phyloP scores from a whole-genome alignment of 345 rosid genomes.

The Euphorbia tirucalli region DNA sequence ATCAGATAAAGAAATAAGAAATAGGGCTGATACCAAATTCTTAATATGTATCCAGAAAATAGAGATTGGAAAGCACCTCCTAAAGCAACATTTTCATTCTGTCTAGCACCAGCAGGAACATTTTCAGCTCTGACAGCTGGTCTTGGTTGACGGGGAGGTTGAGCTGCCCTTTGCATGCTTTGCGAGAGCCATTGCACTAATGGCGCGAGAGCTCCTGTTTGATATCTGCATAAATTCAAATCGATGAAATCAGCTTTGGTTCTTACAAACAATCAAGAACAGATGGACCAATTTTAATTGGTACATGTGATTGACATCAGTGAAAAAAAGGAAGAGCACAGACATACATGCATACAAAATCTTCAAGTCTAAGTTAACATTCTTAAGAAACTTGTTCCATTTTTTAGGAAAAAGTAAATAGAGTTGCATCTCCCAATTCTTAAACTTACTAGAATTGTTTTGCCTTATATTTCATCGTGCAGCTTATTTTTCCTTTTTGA shows the following conservation, averaged over 20 bases:
- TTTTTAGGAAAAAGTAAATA: background rate
- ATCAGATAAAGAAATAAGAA: background rate
- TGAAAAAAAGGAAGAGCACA: background rate
- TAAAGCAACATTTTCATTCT: constrained; percentile 50
- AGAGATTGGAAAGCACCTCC: constrained; percentile 46
- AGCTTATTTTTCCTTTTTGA: background rate
- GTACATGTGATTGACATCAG: background rate
- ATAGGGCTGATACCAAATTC: background rate
- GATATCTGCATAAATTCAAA: constrained; percentile 58
- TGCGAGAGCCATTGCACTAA: constrained; percentile 87
- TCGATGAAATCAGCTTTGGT: background rate
- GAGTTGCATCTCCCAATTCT: background rate
- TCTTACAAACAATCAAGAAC: background rate
- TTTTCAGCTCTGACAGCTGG: constrained; percentile 73
- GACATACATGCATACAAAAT: background rate
- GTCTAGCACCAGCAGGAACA: constrained; percentile 62
- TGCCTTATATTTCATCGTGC: background rate
- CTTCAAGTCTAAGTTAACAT: background rate
- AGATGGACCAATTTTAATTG: background rate
- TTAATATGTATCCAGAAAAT: constrained; percentile 2
- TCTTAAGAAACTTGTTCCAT: background rate
- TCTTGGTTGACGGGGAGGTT: constrained; percentile 73
- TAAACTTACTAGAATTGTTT: background rate
- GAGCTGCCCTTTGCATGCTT: constrained; percentile 97
- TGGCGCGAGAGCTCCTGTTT: constrained; percentile 96